Evolutionary conservation across 1,139 yeast species (phyloP), one percentile per base, ranked within the genome.

Genomic region (Magnusiomyces suaveolens): DNA sequence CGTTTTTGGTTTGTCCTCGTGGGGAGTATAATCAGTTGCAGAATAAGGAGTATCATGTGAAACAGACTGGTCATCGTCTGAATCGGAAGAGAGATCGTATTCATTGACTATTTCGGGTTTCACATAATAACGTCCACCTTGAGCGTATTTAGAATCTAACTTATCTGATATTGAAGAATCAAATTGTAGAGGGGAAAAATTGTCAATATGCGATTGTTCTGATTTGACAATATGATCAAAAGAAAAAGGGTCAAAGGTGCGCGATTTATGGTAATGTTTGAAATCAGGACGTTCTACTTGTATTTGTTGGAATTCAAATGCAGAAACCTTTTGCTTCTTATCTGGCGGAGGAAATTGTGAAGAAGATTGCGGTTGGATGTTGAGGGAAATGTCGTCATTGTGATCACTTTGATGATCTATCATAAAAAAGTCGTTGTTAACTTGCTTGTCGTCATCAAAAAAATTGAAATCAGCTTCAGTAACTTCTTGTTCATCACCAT

Each of bases 41-140:
- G 33, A 29, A 29, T 36, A 14, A 36, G 16, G 41, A 16, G 16
- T 36, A 36, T 36, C 18, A n/a, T n/a, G 4, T n/a, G 18, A 36
- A n/a, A 18, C 3, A 16, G 41, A 36, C 8, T 36, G 16, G 18
- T 36, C 41, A 36, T 36, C 41, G 18, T 36, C 41, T 6, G 33
- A 29, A 29, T 29, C 33, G 12, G 33, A 29, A 6, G 33, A 29
- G 50, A 52, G 12, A 46, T 41, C 55, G 1, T 55, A 60, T 3
- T 56, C 66, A 12, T 58, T 61, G 16, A 61, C 63, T 3, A 61
- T 64, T 16, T 61, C 64, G 0, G 64, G 64, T n/a, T 60, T 63
- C 25, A 83, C 87, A 64, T 82, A 87, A 63, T 84, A 88, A 63
- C 87, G 84, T 1, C 96, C 96, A 4, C 96, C 96, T 62, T 79